Evolutionary conservation across 2,329 filamentous ascomycete genomes (phyloP).

Genomic region (Colletotrichum agaves): DNA sequence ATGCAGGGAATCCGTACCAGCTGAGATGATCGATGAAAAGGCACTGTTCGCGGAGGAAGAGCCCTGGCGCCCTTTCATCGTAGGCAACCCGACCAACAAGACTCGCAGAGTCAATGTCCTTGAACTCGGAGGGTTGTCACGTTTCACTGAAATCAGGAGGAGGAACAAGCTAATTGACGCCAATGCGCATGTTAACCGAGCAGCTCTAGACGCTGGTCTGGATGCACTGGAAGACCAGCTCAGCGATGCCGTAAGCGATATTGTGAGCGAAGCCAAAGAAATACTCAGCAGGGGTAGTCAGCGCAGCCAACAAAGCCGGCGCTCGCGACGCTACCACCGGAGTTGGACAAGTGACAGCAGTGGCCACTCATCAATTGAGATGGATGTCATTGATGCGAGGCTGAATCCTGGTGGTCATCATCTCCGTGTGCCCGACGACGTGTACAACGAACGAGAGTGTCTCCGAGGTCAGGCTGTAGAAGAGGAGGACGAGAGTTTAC

Average conservation of each 20-base stretch:
- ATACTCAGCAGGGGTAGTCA: conserved; percentile 38
- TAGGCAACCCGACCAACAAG: conserved; percentile 77
- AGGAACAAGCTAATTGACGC: conserved; percentile 68
- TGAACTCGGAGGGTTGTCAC: conserved; percentile 73
- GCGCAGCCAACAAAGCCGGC: conserved; percentile 6
- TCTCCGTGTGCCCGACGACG: conserved; percentile 37
- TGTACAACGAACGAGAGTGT: conserved; percentile 48
- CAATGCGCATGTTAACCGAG: conserved; percentile 49
- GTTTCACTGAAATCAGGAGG: conserved; percentile 78
- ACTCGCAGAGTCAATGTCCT: conserved; percentile 76
- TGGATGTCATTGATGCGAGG: conserved; percentile 41
- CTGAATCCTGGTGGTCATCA: conserved; percentile 40
- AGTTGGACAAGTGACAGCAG: conserved; percentile 30
- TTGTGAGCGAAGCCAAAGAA: conserved; percentile 48
- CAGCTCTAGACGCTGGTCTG: conserved; percentile 49
- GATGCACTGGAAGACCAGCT: conserved; percentile 52
- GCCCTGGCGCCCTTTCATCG: conserved; percentile 76
- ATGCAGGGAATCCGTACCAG: conserved; percentile 55
- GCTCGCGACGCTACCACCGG: conserved; percentile 25
- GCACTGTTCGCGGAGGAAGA: conserved; percentile 58
- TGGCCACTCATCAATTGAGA: conserved; percentile 42
- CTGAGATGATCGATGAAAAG: conserved; percentile 38
- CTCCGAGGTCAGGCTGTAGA: conserved; percentile 52
- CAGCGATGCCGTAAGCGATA: conserved; percentile 48
- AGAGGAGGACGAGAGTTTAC: conserved; percentile 37